These are phyloP conservation scores for Solioccasus polychromus DNA, from an alignment of 768 basidiomycete species.

Conservation along the genomic window DNA sequence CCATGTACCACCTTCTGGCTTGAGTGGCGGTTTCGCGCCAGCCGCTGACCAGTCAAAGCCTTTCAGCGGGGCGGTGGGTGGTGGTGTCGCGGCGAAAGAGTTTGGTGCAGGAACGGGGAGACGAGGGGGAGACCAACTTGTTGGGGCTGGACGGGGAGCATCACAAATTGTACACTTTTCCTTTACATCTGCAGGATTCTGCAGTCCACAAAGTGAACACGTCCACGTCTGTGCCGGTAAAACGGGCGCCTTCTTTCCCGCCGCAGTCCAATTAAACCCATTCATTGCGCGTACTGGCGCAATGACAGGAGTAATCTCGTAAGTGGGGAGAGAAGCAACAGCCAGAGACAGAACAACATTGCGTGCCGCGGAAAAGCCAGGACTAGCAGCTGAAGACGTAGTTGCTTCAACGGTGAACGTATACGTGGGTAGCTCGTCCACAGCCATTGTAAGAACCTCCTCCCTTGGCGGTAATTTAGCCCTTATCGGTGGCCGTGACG, in stretches of 20 bases:
- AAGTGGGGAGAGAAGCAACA: constrained; percentile 45
- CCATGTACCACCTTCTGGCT: constrained; percentile 32
- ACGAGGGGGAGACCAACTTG: constrained; percentile 12
- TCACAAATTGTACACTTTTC: constrained; percentile 49
- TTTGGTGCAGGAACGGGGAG: background rate
- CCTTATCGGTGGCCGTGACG: constrained; percentile 10
- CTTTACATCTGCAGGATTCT: constrained; percentile 35
- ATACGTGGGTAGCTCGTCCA: constrained; percentile 36
- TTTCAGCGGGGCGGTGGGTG: constrained; percentile 9
- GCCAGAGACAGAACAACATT: constrained; percentile 41
- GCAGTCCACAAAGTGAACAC: constrained; percentile 50
- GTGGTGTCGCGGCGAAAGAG: background rate
- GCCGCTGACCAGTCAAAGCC: constrained; percentile 41
- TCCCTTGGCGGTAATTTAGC: constrained; percentile 27
- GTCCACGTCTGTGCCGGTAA: constrained; percentile 43
- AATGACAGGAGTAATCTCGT: constrained; percentile 29
- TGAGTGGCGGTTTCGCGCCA: constrained; percentile 30
- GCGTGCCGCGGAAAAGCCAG: constrained; percentile 23
- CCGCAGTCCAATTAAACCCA: constrained; percentile 61
- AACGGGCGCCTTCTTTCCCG: constrained; percentile 50
- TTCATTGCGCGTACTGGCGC: constrained; percentile 25
- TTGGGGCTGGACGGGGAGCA: constrained; percentile 28
- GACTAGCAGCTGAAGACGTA: constrained; percentile 15
- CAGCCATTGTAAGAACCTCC: constrained; percentile 26
- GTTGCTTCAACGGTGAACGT: constrained; percentile 20